These are phyloP conservation scores for Talaromyces sp. DNA, from an alignment of 2,329 filamentous ascomycete genomes.

Conservation along the genomic window DNA sequence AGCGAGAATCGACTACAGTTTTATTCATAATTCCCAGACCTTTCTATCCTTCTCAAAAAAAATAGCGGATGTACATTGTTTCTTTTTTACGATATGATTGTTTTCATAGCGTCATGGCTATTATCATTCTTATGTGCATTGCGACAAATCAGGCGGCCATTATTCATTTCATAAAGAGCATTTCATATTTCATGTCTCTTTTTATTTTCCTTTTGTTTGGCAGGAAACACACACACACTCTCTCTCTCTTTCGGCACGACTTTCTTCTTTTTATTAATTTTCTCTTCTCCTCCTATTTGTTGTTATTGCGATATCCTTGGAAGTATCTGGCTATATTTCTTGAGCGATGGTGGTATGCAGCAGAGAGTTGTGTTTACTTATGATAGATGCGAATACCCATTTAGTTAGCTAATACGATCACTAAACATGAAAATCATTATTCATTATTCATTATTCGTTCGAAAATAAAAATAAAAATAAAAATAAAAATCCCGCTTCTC, in stretches of 20 bases:
- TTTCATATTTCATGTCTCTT: neutral
- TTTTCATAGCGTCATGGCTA: neutral
- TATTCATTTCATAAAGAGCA: too few relatives aligned
- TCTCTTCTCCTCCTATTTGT: neutral
- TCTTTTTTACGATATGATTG: neutral
- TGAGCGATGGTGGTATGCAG: neutral
- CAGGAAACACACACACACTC: neutral
- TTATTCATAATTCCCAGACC: too few relatives aligned
- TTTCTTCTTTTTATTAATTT: neutral
- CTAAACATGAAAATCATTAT: neutral
- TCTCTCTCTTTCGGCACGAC: neutral
- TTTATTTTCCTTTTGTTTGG: neutral
- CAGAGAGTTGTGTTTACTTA: neutral
- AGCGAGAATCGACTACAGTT: too few relatives aligned
- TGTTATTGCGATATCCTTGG: neutral
- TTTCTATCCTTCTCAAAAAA: too few relatives aligned
- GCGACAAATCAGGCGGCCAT: neutral
- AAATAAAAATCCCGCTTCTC: neutral
- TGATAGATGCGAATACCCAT: slow-evolving; percentile 6
- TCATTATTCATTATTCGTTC: too few relatives aligned
- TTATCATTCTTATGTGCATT: neutral
- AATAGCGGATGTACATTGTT: too few relatives aligned
- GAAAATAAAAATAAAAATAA: too few relatives aligned
- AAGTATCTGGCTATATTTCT: neutral
- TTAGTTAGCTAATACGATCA: too few relatives aligned